Evolutionary conservation across 2,329 filamentous ascomycete species (phyloP), one percentile per base, ranked within the genome.

Genomic region (Aurifilum marmelostoma): DNA sequence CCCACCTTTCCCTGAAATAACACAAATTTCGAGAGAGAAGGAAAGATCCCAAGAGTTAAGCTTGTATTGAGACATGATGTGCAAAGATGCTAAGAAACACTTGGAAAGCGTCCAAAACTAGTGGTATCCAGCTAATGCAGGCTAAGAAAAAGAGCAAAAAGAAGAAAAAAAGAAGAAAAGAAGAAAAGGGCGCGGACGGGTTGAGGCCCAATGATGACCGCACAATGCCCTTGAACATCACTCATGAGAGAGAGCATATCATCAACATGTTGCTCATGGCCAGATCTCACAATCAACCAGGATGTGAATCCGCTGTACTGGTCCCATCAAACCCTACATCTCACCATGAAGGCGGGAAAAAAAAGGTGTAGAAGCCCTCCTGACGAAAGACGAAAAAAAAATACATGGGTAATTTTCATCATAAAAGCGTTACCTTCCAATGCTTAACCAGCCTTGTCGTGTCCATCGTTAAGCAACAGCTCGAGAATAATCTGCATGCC

Each of bases 401-500:
- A 34, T 4, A 34, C 34, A 34, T 34, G 4, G 11, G 12, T 47
- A 11, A 47, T n/a, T 2, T 12, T 18, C 24, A 29, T 56, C 24
- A 29, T 27, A 18, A 56, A 56, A 29, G n/a, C 34, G 12, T 27
- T 21, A 12, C 59, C 8, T 39, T 14, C 27, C 61, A 47, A 27
- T 62, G 37, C 59, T 27, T 56, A 64, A 37, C 62, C 62, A 43
- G 69, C 76, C 74, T 83, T 83, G 77, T 88, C 65, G 72, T 95
- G 91, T 7, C 93, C 94, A 76, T 97, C 92, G 78, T 98, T 98
- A 74, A 98, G 86, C 73, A 97, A 82, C 86, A 99, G 86, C 82
- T 99, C 96, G 72, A 98, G 84, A 72, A 99, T 90, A 73, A 99
- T 89, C 83, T 97, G 94, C 76, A 89, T 91, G 65, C 92, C 89